These are phyloP conservation scores for Colletotrichum sp. DNA, from an alignment of 2,329 filamentous ascomycete species.

Conservation along the genomic window DNA sequence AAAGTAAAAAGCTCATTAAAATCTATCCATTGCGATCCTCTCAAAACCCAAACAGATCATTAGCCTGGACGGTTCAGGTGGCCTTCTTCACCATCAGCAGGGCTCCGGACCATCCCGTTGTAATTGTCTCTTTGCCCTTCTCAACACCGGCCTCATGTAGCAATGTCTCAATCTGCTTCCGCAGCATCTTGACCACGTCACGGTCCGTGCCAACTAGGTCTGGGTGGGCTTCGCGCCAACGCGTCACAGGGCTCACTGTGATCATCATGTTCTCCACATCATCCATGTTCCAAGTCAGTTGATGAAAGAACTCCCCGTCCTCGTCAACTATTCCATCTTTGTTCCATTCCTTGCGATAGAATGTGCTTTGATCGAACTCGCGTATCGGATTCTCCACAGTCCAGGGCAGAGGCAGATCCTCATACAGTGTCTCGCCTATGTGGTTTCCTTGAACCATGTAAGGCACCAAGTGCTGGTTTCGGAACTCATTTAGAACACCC, in stretches of 20 bases:
- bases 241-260: conserved; percentile 43
- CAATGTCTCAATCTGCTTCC: conserved; percentile 29
- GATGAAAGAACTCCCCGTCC: conserved; percentile 31
- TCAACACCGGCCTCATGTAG: conserved; percentile 39
- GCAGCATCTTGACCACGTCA: conserved; percentile 38
- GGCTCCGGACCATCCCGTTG: conserved; percentile 25
- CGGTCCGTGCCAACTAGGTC: conserved; percentile 43
- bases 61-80: not conserved
- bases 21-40: no score
- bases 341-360: conserved; percentile 49
- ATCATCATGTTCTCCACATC: conserved; percentile 38
- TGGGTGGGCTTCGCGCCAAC: conserved; percentile 52
- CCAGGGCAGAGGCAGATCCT: conserved; percentile 55
- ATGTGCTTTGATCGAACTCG: conserved; percentile 43
- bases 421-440: conserved; percentile 44
- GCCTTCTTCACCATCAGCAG: conserved; percentile 36
- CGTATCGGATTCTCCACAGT: conserved; percentile 32
- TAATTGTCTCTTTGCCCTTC: conserved; percentile 34
- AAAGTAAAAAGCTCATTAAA: no score
- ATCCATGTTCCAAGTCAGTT: conserved; percentile 31
- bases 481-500: conserved; percentile 40
- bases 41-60: no score
- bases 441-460: conserved; percentile 48
- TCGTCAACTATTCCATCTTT: conserved; percentile 25
- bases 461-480: conserved; percentile 38